Conservation (phyloP, 768 basidiomycete genomes). For the Phallus indusiatus region DNA sequence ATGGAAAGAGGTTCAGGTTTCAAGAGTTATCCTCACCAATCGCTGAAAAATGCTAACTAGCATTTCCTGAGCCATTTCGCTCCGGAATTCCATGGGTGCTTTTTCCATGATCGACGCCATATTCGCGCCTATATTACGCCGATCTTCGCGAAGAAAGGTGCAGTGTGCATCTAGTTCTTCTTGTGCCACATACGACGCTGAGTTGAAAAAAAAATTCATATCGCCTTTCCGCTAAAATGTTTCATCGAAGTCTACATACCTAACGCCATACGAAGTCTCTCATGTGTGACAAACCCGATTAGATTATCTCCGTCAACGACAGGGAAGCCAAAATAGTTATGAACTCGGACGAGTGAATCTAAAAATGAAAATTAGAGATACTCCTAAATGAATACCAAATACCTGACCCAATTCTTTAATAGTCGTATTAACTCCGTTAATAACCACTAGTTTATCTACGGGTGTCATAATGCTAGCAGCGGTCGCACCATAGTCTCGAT, state of each 20-base stretch:
- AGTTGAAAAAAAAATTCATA: conserved; percentile 11
- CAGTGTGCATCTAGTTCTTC: conserved; percentile 14
- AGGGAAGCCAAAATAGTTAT: conserved; percentile 56
- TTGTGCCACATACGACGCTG: conserved; percentile 9
- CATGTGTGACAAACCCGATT: conserved; percentile 53
- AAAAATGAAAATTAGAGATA: conserved; percentile 1
- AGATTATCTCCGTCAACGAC: conserved; percentile 43
- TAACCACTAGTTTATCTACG: conserved; percentile 37
- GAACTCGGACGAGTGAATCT: conserved; percentile 33
- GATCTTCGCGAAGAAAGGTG: conserved; percentile 4
- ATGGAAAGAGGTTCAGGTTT: not conserved
- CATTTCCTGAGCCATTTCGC: conserved; percentile 61
- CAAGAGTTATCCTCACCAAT: conserved; percentile 31
- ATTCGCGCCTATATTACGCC: conserved; percentile 16
- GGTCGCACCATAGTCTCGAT: conserved; percentile 54
- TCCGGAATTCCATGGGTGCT: conserved; percentile 51
- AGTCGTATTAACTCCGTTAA: conserved; percentile 34
- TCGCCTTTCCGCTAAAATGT: too few relatives aligned
- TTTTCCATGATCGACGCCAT: conserved; percentile 31
- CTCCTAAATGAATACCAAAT: not conserved
- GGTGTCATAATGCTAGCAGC: conserved; percentile 55
- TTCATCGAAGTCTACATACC: conserved; percentile 17
- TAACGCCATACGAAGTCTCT: conserved; percentile 34
- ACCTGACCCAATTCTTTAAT: conserved; percentile 39
- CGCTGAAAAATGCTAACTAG: conserved; percentile 71